Percentiles rank a stretch among this genome's conserved stretches.
Evolutionary conservation across 805 yeast species (phyloP).

Genomic region (Kodamaea kaohsiungensis): DNA sequence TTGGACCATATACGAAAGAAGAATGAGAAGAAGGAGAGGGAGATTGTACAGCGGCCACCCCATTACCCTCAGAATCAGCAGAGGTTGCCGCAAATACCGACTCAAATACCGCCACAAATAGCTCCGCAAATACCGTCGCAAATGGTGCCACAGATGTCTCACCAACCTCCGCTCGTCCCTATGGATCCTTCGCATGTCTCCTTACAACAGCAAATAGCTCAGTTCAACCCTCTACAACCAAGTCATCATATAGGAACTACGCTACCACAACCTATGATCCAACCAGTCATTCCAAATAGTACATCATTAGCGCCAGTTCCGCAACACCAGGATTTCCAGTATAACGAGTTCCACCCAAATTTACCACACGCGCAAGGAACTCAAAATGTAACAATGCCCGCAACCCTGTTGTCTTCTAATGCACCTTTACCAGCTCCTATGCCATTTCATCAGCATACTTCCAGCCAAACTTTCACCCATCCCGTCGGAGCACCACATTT

Average conservation of each 20-base stretch:
- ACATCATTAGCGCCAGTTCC: neutral
- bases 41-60: neutral
- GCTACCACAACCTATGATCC: neutral
- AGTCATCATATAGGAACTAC: neutral
- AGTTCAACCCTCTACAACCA: neutral
- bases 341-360: neutral
- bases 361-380: neutral
- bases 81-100: neutral
- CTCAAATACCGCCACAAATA: neutral
- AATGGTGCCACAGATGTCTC: neutral
- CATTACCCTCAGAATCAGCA: neutral
- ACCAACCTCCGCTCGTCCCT: neutral
- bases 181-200: neutral
- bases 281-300: neutral
- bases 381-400: neutral
- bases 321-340: neutral
- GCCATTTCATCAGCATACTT: neutral
- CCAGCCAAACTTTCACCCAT: neutral
- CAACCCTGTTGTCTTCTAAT: neutral
- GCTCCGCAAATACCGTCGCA: neutral
- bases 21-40: slow-evolving; percentile 22
- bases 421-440: neutral
- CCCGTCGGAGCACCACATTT: neutral
- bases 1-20: slow-evolving; percentile 35
- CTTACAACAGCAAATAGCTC: neutral